A percentile compares a stretch with the other conserved stretches of the same genome.
Evolutionary conservation across 257 asterid genomes (phyloP).

Genomic region (Petunia secreta): DNA sequence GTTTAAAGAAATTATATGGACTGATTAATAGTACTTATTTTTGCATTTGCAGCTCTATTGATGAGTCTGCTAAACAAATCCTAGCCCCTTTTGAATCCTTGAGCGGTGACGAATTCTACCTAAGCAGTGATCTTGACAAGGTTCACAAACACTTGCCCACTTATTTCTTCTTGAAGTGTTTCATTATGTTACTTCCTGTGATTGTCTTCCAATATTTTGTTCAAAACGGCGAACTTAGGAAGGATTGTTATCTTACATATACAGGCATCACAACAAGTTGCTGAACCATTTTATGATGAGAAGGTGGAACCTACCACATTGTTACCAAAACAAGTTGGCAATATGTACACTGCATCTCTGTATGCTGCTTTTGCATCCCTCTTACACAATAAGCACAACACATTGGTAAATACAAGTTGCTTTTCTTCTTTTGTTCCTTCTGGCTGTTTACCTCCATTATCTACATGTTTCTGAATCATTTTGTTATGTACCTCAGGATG

Average conservation of each 20-base stretch:
- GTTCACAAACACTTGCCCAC: constrained; percentile 34
- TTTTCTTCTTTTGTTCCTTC: not conserved
- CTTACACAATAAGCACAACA: constrained; percentile 66
- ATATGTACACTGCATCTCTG: constrained; percentile 97
- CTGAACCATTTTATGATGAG: constrained; percentile 74
- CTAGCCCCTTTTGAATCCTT: constrained; percentile 73
- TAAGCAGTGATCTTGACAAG: constrained; percentile 98
- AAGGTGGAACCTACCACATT: constrained; percentile 92
- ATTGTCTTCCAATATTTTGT: not conserved
- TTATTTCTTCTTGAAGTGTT: not conserved
- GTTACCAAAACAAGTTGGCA: constrained; percentile 95
- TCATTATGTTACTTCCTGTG: not conserved
- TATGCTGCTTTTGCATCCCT: constrained; percentile 98
- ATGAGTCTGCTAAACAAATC: constrained; percentile 77
- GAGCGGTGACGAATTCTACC: constrained; percentile 77
- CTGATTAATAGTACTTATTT: constrained; percentile 20
- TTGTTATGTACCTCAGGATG: constrained; percentile 53
- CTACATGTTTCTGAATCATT: constrained; percentile 14
- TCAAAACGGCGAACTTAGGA: constrained; percentile 23
- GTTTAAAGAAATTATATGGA: constrained; percentile 19
- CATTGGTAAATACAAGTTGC: constrained; percentile 64
- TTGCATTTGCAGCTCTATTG: constrained; percentile 65
- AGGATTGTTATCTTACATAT: not conserved
- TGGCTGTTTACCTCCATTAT: not conserved
- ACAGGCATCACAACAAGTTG: constrained; percentile 94